A percentile compares a stretch with the other conserved stretches of the same genome.
Evolutionary conservation across 2,329 filamentous ascomycete species (phyloP).

Genomic region (Cytospora piceae): DNA sequence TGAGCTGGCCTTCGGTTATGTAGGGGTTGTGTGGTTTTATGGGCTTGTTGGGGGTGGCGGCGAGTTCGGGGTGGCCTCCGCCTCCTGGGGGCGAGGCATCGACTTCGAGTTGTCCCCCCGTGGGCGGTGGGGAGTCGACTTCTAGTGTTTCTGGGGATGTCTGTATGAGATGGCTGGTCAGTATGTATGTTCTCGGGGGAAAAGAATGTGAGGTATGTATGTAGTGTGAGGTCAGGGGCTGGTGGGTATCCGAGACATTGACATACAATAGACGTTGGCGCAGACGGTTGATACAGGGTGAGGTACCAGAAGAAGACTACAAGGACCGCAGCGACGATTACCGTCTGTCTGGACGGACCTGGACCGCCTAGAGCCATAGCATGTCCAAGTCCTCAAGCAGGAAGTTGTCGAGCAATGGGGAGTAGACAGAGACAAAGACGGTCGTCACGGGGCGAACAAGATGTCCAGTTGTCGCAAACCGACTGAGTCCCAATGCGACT

Average conservation of each 20-base stretch:
- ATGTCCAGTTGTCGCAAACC: constrained; percentile 13
- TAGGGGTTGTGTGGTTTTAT: constrained; percentile 25
- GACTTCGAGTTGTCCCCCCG: constrained; percentile 15
- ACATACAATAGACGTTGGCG: constrained; percentile 23
- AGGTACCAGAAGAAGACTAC: constrained; percentile 26
- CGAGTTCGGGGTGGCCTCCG: constrained; percentile 7
- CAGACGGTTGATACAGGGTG: constrained; percentile 15
- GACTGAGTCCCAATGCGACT: neutral
- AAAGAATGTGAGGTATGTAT: neutral
- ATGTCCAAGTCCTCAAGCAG: constrained; percentile 10
- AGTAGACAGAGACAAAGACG: neutral
- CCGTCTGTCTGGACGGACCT: constrained; percentile 28
- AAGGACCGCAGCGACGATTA: constrained; percentile 26
- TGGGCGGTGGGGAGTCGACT: constrained; percentile 9
- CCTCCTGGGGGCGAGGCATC: constrained; percentile 1
- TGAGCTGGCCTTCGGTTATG: constrained; percentile 29
- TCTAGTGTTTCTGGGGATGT: constrained; percentile 11
- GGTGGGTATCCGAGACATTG: constrained; percentile 10
- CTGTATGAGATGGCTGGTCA: neutral
- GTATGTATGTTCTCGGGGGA: no score
- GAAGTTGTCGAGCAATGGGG: neutral
- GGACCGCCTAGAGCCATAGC: constrained; percentile 29
- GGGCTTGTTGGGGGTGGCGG: constrained; percentile 4
- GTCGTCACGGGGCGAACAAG: constrained; percentile 3
- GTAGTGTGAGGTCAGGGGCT: neutral